Evolutionary conservation across 2,329 filamentous ascomycete species (phyloP).

Genomic region (Nothophoma quercina): DNA sequence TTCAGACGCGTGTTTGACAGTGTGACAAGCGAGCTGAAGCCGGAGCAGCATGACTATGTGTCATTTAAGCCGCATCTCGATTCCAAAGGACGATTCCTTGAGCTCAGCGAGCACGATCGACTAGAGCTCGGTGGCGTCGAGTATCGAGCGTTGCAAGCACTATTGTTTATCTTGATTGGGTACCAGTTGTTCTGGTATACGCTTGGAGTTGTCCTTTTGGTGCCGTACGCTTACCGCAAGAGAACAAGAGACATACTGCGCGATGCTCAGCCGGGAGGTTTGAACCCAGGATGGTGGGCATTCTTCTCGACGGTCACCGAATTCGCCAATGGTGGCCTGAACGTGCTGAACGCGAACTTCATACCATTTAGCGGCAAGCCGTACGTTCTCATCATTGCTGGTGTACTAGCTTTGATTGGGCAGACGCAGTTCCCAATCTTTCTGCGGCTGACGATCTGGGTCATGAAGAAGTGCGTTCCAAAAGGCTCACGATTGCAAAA

Average conservation of each 20-base stretch:
- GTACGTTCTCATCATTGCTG: constrained; percentile 59
- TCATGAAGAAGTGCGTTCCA: constrained; percentile 57
- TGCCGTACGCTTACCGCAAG: constrained; percentile 53
- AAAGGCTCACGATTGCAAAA: constrained; percentile 50
- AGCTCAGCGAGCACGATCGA: constrained; percentile 53
- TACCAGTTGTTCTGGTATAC: constrained; percentile 44
- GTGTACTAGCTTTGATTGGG: constrained; percentile 59
- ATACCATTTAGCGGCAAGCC: constrained; percentile 61
- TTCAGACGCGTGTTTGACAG: constrained; percentile 30
- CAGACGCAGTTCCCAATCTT: constrained; percentile 67
- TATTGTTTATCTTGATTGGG: constrained; percentile 57
- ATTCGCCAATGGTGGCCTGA: constrained; percentile 62
- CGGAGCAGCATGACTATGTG: constrained; percentile 38
- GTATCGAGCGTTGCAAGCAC: constrained; percentile 59
- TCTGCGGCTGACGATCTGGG: constrained; percentile 66
- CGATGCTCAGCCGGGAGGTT: constrained; percentile 46
- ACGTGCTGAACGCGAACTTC: constrained; percentile 66
- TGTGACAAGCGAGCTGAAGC: constrained; percentile 29
- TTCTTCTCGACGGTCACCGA: constrained; percentile 59
- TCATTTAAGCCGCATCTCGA: constrained; percentile 44
- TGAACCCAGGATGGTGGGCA: constrained; percentile 44
- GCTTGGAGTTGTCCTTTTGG: constrained; percentile 58
- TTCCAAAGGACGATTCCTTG: constrained; percentile 39
- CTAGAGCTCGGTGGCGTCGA: constrained; percentile 61
- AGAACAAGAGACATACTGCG: constrained; percentile 52